Conservation (phyloP, 2,329 filamentous ascomycete species). For the Orbilia blumenaviensis region DNA sequence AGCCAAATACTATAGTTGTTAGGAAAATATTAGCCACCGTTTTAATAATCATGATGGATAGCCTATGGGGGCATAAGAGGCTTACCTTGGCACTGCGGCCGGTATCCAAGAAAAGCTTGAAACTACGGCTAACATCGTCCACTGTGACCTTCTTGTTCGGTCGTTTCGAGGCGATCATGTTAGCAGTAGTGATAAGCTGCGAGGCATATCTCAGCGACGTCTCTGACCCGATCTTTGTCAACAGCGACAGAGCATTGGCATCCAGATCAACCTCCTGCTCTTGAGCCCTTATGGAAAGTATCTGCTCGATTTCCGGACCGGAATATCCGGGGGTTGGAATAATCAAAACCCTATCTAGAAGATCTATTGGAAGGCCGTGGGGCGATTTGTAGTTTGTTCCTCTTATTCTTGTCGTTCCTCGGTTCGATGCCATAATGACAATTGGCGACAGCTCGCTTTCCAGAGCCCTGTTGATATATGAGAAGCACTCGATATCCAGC, state of each 20-base stretch:
- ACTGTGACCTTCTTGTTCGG: conserved; percentile 75
- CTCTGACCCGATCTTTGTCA: conserved; percentile 95
- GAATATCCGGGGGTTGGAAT: conserved; percentile 90
- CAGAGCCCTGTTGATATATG: conserved; percentile 95
- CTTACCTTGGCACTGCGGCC: conserved; percentile 74
- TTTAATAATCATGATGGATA: not conserved
- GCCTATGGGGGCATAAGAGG: not conserved
- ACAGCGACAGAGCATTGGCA: conserved; percentile 85
- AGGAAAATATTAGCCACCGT: not conserved
- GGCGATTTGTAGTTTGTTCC: conserved; percentile 93
- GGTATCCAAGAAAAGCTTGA: conserved; percentile 92
- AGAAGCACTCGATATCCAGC: conserved; percentile 99
- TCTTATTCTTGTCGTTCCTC: conserved; percentile 87
- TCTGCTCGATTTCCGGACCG: conserved; percentile 86
- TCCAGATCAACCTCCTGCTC: conserved; percentile 96
- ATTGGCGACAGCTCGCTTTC: conserved; percentile 95
- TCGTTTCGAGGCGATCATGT: conserved; percentile 85
- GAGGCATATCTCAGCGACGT: conserved; percentile 93
- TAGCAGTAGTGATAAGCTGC: conserved; percentile 94
- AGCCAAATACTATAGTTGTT: conserved; percentile 24
- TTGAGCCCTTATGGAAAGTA: conserved; percentile 86
- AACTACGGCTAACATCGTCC: conserved; percentile 91
- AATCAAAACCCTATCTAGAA: conserved; percentile 94
- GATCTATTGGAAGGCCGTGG: conserved; percentile 92
- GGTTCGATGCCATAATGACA: conserved; percentile 99